These are phyloP conservation scores for Globisporangium echinulatum DNA, from an alignment of 352 stramenopile genomes.

Conservation along the genomic window DNA sequence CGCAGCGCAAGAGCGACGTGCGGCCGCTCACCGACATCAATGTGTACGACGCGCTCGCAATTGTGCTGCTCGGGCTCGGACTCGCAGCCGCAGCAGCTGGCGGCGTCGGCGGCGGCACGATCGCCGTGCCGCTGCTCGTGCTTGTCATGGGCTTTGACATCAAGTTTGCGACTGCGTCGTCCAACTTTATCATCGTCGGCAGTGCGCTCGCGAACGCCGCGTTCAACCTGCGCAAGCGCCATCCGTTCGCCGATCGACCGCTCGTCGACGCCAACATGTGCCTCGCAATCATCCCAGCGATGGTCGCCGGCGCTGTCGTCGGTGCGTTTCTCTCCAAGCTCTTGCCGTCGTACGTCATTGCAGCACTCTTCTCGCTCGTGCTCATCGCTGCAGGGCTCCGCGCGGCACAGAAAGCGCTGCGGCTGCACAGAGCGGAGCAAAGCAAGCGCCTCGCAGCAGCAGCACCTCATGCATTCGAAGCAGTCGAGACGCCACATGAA, in stretches of 20 bases:
- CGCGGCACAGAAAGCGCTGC: conserved; percentile 23
- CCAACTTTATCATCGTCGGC: conserved; percentile 59
- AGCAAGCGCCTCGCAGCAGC: conserved; percentile 5
- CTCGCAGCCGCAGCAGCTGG: conserved; percentile 41
- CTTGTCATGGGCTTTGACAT: conserved; percentile 63
- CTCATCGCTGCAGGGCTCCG: conserved; percentile 25
- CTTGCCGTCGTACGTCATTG: conserved; percentile 52
- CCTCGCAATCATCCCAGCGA: conserved; percentile 52
- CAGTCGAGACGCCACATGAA: conserved; percentile 3
- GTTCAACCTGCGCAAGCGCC: conserved; percentile 57
- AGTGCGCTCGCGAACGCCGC: conserved; percentile 51
- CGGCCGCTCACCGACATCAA: conserved; percentile 31
- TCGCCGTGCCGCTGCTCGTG: conserved; percentile 56
- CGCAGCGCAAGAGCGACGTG: conserved; percentile 12
- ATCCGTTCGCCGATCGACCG: conserved; percentile 39
- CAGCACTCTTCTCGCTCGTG: conserved; percentile 44
- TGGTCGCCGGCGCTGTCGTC: conserved; percentile 49
- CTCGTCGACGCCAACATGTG: conserved; percentile 54
- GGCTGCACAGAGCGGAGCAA: conserved; percentile 29
- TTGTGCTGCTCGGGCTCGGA: conserved; percentile 40
- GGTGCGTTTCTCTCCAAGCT: conserved; percentile 52
- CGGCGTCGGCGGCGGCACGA: conserved; percentile 38
- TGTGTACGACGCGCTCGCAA: conserved; percentile 30
- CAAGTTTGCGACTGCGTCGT: conserved; percentile 51
- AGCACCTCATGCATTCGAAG: conserved; percentile 5